Base-by-base conservation (phyloP, 2,329 filamentous ascomycete genomes). In the Ophiostoma perfectum region DNA sequence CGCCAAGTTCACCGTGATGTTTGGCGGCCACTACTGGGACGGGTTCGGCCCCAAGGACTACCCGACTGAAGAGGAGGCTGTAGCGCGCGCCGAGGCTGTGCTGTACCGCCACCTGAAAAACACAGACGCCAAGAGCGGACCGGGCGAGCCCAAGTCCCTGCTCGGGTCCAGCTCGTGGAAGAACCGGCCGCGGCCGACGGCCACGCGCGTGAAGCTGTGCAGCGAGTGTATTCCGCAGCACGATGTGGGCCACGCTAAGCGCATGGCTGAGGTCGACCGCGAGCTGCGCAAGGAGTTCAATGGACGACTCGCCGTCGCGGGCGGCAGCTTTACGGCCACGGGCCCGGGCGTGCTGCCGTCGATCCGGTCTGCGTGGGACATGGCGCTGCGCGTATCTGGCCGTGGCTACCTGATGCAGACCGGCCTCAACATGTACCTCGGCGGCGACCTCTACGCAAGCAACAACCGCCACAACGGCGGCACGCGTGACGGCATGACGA, bases 1-100 rank as follows among this genome's bases (percentile, higher is more conserved):
- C 38, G 96, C 92, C 14, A 97, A 96, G 77, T 79, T 98, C 67
- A 97, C 94, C 16, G 91, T 98, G 73, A 96, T 99, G 88, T 81
- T 99, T 68, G 95, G 95, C 70, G 95, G 95, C 1, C 93, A 97
- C 79, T 92, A 91, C 85, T 98, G 92, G 92, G 84, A 92, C 76
- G 84, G 81, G 69, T 73, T 72, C 63, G 74, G 71, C 1, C 66
- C 73, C 0, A 66, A 69, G 9, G 79, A 81, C 52, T 86, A 86
- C 69, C 93, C 92, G 0, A 80, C 84, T 66, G 83, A 88, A 70
- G 81, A 88, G 14, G 84, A 90, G 72, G 92, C 87, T 16, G 80
- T 90, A 39, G 75, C 78, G 5, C 90, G 94, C 84, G 92, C 93
- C 45, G 85, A 86, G 70, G 78, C 81, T 1, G 81, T 96, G 6